These are phyloP conservation scores for Artemisia argyi DNA, from an alignment of 129 eudicot genomes.

Conservation along the genomic window DNA sequence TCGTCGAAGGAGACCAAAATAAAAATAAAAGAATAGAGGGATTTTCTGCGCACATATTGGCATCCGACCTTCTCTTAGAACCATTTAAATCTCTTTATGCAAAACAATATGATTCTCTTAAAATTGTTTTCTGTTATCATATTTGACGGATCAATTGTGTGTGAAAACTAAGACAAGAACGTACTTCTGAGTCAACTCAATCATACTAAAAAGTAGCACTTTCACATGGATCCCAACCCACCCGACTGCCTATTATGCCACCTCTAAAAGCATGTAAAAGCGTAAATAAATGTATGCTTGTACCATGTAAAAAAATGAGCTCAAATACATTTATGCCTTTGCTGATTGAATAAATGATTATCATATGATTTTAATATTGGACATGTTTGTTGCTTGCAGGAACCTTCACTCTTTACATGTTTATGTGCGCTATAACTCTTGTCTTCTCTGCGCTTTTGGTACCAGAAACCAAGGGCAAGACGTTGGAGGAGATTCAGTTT, in stretches of 20 bases:
- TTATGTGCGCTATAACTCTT: constrained; percentile 51
- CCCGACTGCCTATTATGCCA: too few relatives aligned
- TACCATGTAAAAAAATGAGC: neutral
- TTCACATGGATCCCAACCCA: too few relatives aligned
- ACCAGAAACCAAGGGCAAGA: constrained; percentile 93
- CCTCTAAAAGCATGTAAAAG: too few relatives aligned
- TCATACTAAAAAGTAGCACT: too few relatives aligned
- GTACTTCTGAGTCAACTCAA: neutral
- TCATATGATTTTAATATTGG: neutral
- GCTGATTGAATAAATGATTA: constrained; percentile 2
- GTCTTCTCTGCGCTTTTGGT: constrained; percentile 62
- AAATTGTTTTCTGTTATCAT: neutral
- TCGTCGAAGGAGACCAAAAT: too few relatives aligned
- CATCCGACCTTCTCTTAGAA: too few relatives aligned
- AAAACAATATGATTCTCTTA: too few relatives aligned
- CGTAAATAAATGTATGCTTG: neutral
- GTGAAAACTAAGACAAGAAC: too few relatives aligned
- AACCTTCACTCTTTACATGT: constrained; percentile 68
- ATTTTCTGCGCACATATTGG: too few relatives aligned
- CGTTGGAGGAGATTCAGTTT: constrained; percentile 83
- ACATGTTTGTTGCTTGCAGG: constrained; percentile 38
- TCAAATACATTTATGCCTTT: neutral
- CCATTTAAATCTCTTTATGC: too few relatives aligned
- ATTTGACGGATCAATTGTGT: neutral
- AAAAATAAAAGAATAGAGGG: too few relatives aligned